Percentiles rank a stretch among this genome's conserved stretches.
These are phyloP conservation scores for Dichotomocladium elegans DNA, from an alignment of 371 early-diverging fungal genomes.

Conservation along the genomic window DNA sequence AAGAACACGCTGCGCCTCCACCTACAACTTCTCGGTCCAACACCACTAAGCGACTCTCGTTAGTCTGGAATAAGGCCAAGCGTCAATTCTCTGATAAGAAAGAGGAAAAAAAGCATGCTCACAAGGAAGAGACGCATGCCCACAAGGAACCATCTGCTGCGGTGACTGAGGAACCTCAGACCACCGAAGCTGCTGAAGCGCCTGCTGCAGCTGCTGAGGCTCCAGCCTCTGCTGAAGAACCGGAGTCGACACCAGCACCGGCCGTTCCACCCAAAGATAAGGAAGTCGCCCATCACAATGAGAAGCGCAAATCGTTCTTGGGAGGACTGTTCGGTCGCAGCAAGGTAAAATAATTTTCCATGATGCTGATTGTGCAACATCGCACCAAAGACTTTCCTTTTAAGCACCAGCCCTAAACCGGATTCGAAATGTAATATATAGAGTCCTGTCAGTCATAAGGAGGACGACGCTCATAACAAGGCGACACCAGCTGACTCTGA, in stretches of 20 bases:
- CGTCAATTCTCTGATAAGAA: conserved; percentile 19
- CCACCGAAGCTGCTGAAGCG: conserved; percentile 3
- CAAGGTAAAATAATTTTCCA: background rate
- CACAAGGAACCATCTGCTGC: conserved; percentile 2
- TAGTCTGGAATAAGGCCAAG: conserved; percentile 23
- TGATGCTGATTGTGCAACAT: no score
- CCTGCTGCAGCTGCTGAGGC: background rate
- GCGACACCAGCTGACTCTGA: no score
- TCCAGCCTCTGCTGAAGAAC: conserved; percentile 1
- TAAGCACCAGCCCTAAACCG: no score
- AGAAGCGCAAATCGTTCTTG: conserved; percentile 16
- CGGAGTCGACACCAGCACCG: background rate
- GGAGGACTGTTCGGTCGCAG: background rate
- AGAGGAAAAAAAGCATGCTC: conserved; percentile 7
- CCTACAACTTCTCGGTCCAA: conserved; percentile 20
- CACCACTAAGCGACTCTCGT: conserved; percentile 22
- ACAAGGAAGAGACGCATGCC: background rate
- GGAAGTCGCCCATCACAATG: conserved; percentile 1
- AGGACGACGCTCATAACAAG: no score
- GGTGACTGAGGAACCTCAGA: conserved; percentile 4
- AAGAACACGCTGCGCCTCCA: no score
- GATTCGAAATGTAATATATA: no score
- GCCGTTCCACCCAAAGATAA: background rate
- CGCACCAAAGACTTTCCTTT: no score
- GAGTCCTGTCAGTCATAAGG: no score